Evolutionary conservation across 345 rosid genomes (phyloP), one percentile per base, ranked within the genome.

Genomic region (Syzygium aqueum): DNA sequence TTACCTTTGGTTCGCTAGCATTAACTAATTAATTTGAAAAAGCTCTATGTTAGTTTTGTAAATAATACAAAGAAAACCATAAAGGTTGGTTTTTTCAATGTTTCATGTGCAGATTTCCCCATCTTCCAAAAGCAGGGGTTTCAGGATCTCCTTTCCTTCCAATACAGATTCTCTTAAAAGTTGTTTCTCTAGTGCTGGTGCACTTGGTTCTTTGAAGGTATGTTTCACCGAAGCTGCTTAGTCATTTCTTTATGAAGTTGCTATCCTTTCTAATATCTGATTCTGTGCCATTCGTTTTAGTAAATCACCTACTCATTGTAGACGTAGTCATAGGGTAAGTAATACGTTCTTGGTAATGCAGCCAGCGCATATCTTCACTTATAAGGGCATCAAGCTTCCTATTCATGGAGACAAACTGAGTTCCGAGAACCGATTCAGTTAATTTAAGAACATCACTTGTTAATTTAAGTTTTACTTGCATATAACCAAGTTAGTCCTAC

Each of bases 161-260:
- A 46, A 61, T 43, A 13, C 87, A 33, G 54, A 85, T 30, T 85
- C 78, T 63, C 82, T 85, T 9, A 85, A 65, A 63, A 51, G 53
- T 85, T 63, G 40, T 53, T 84, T 54, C 78, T 56, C 28, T 43
- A 33, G 53, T n/a, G 54, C 54, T 63, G 33, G 27, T 61, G 22
- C 30, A 16, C 87, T 63, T 46, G 57, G 30, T 85, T 85, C 87
- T 67, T 65, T 85, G 80, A 85, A 85, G 87, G 87, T 85, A 50
- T 46, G 54, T 63, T 27, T 37, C 33, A 27, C 80, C 4, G 6
- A 46, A 49, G 50, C 43, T 23, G 77, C 17, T 43, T 61, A 28
- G 87, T 61, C 4, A 5, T 63, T 28, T 85, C 30, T 49, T 85
- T 85, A 28, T 37, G 77, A 56, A 85, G 53, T 51, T 63, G 77